Conservation (phyloP, 805 yeast species). For the Candida andamanensis region DNA sequence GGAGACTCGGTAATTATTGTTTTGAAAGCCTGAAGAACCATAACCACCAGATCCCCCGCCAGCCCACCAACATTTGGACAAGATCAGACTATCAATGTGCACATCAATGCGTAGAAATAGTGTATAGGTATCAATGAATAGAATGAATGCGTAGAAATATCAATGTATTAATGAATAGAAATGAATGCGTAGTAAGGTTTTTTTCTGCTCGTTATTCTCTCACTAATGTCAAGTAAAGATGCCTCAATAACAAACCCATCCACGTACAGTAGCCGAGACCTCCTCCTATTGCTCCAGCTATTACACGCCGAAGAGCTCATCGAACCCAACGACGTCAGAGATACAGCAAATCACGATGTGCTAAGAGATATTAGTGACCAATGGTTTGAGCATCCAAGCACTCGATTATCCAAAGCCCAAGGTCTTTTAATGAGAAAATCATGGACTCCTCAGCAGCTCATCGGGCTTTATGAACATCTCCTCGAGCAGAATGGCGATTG, state of each 20-base stretch:
- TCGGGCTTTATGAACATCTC: constrained; percentile 22
- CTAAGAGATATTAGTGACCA: constrained; percentile 20
- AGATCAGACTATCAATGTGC: too few relatives aligned
- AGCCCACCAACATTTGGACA: too few relatives aligned
- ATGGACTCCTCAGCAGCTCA: constrained; percentile 17
- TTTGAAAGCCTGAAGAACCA: constrained; percentile 37
- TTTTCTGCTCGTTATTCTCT: too few relatives aligned
- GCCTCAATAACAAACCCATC: constrained; percentile 1
- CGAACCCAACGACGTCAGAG: constrained; percentile 16
- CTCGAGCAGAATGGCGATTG: constrained; percentile 21
- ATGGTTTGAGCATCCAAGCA: constrained; percentile 28
- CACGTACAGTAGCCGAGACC: constrained; percentile 22
- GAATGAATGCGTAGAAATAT: too few relatives aligned
- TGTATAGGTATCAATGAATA: too few relatives aligned
- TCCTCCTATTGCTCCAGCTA: constrained; percentile 33
- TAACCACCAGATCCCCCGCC: too few relatives aligned
- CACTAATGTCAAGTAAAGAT: neutral
- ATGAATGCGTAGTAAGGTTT: too few relatives aligned
- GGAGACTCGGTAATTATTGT: constrained; percentile 94
- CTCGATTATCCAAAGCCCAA: constrained; percentile 18
- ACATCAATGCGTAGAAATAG: too few relatives aligned
- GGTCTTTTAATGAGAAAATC: constrained; percentile 12
- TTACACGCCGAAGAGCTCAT: constrained; percentile 29
- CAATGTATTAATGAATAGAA: too few relatives aligned
- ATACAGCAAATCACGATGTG: constrained; percentile 1